phyloP scores from a whole-genome alignment of 78 protist species.

The Emiliania huxleyi region DNA sequence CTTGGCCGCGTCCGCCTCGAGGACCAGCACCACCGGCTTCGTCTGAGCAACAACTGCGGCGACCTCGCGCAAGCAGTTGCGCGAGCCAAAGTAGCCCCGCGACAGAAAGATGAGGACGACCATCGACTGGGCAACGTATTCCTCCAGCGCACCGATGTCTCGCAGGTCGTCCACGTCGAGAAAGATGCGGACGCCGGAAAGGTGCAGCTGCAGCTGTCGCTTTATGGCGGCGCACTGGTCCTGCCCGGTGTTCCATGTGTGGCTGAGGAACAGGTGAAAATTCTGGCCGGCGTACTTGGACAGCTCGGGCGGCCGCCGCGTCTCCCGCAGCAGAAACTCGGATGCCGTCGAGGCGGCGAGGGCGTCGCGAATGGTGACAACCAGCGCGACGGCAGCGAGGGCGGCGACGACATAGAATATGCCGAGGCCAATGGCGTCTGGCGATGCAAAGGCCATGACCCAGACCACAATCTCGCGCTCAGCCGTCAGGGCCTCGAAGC shows the following conservation, averaged over 20 bases:
- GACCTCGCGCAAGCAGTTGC: slow-evolving; percentile 8
- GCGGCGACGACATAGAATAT: neutral
- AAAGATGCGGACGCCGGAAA: neutral
- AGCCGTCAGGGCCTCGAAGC: neutral
- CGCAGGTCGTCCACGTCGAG: slow-evolving; percentile 26
- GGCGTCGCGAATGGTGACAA: neutral
- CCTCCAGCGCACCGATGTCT: neutral
- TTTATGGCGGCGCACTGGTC: neutral
- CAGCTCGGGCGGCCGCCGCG: neutral
- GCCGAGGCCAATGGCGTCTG: neutral
- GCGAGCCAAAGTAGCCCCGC: neutral
- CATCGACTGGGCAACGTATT: neutral
- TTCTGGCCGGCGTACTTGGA: neutral
- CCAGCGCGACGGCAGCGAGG: neutral
- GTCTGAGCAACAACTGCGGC: neutral
- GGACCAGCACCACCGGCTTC: neutral
- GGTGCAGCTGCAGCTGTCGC: neutral
- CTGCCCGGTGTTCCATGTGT: neutral
- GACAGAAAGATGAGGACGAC: neutral
- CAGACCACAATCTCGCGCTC: too few relatives aligned
- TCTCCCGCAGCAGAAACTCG: neutral
- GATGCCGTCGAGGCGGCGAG: neutral
- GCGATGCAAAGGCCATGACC: neutral
- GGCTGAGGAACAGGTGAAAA: neutral
- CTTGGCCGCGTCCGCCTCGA: neutral